Conservation (phyloP, 768 basidiomycete genomes). For the Mycena capillaripes region DNA sequence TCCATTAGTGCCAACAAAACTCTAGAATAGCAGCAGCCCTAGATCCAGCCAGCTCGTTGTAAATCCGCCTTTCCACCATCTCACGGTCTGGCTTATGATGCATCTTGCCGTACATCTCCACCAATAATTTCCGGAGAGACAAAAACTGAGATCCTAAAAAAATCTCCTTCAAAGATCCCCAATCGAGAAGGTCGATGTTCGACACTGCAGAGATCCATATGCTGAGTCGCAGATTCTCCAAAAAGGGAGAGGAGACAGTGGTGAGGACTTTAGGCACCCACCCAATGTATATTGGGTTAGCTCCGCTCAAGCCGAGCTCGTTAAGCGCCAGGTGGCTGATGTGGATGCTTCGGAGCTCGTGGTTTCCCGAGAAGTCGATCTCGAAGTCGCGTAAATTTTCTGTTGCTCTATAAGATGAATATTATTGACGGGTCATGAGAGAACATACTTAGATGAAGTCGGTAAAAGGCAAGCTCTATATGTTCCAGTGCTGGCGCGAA, state of each 20-base stretch:
- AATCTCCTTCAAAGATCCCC: neutral
- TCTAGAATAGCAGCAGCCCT: neutral
- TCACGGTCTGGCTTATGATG: constrained; percentile 4
- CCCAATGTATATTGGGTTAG: neutral
- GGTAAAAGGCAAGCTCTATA: too few relatives aligned
- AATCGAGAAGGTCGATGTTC: constrained; percentile 13
- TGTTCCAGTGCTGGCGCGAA: too few relatives aligned
- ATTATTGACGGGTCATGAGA: too few relatives aligned
- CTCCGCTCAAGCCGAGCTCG: constrained; percentile 13
- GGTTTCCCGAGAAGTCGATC: too few relatives aligned
- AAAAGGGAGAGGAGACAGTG: neutral
- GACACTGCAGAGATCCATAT: constrained; percentile 1
- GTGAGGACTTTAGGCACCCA: constrained; percentile 12
- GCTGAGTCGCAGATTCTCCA: constrained; percentile 1
- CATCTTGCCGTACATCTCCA: constrained; percentile 20
- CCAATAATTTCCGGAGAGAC: neutral
- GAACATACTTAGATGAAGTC: too few relatives aligned
- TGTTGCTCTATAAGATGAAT: too few relatives aligned
- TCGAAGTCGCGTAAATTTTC: too few relatives aligned
- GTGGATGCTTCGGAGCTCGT: too few relatives aligned
- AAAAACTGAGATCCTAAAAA: neutral
- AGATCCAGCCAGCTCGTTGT: neutral
- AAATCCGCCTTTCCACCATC: neutral
- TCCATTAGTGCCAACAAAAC: too few relatives aligned
- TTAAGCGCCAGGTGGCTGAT: constrained; percentile 4